Percentiles rank a stretch among this genome's conserved stretches.
phyloP scores from a whole-genome alignment of 495 filamentous ascomycete species.

The Sabuloglossum arenarium region DNA sequence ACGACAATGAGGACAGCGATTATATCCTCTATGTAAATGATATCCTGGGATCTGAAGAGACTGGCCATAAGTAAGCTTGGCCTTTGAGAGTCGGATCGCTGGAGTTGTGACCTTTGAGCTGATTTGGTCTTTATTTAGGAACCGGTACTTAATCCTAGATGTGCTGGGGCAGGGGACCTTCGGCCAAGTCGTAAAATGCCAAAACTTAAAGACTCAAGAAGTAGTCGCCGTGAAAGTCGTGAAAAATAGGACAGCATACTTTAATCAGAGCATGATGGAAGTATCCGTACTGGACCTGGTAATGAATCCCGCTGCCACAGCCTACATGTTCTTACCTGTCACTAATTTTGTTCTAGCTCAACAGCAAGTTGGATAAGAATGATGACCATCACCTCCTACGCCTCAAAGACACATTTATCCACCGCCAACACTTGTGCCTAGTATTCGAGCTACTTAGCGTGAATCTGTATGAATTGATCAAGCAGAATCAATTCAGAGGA shows the following conservation, averaged over 20 bases:
- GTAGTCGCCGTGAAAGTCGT: constrained; percentile 98
- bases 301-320: constrained; percentile 7
- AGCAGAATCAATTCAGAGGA: constrained; percentile 98
- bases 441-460: constrained; percentile 96
- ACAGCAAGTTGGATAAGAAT: constrained; percentile 96
- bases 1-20: constrained; percentile 97
- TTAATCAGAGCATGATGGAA: constrained; percentile 99
- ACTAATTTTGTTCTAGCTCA: constrained; percentile 40
- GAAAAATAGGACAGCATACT: constrained; percentile 97
- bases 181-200: constrained; percentile 99
- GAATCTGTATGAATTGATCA: constrained; percentile 96
- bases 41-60: constrained; percentile 93
- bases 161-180: constrained; percentile 97
- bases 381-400: constrained; percentile 95
- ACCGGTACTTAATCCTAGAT: constrained; percentile 94
- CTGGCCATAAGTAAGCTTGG: constrained; percentile 68
- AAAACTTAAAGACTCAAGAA: constrained; percentile 94
- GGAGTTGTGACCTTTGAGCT: neutral
- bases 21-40: constrained; percentile 99
- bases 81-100: neutral
- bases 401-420: constrained; percentile 96
- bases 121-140: constrained; percentile 27
- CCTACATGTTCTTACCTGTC: neutral
- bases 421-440: constrained; percentile 90
- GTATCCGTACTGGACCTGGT: constrained; percentile 95